Conservation (phyloP, 192 early-diverging fungal species). For the Ambispora gerdemannii region DNA sequence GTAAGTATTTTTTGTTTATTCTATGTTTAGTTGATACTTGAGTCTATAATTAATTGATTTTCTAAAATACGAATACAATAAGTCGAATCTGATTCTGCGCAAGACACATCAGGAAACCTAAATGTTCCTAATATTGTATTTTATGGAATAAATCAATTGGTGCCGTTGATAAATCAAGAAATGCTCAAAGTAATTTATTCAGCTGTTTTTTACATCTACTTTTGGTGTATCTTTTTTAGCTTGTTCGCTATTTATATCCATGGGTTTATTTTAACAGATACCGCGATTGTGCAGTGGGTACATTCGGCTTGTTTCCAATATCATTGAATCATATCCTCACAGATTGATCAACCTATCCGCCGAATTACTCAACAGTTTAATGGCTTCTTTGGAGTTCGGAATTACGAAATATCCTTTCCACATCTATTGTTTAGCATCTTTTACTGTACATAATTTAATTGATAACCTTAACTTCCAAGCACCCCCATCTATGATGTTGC, state of each 20-base stretch:
- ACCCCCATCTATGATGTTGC: slow-evolving; percentile 45
- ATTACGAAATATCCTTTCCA: slow-evolving; percentile 55
- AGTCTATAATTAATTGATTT: not conserved
- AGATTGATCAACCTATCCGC: slow-evolving; percentile 49
- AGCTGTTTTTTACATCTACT: slow-evolving; percentile 8
- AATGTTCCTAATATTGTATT: slow-evolving; percentile 67
- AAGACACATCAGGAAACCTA: slow-evolving; percentile 33
- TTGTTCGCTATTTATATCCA: no score
- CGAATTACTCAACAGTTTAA: slow-evolving; percentile 50
- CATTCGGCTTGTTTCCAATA: slow-evolving; percentile 59
- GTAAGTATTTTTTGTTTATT: slow-evolving; percentile 36
- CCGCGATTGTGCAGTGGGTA: slow-evolving; percentile 63
- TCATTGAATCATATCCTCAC: slow-evolving; percentile 64
- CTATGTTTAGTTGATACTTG: not conserved
- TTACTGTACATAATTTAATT: not conserved
- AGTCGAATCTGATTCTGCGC: slow-evolving; percentile 35
- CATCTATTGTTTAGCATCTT: not conserved
- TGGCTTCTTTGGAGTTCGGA: slow-evolving; percentile 62
- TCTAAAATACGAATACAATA: slow-evolving; percentile 32
- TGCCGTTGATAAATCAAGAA: slow-evolving; percentile 67
- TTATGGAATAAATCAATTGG: slow-evolving; percentile 64
- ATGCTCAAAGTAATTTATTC: slow-evolving; percentile 63
- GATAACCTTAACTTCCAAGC: slow-evolving; percentile 1
- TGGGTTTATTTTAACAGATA: slow-evolving; percentile 41
- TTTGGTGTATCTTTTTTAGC: no score